phyloP scores from a whole-genome alignment of 192 early-diverging fungal species.

The Borealophlyctis nickersoniae region DNA sequence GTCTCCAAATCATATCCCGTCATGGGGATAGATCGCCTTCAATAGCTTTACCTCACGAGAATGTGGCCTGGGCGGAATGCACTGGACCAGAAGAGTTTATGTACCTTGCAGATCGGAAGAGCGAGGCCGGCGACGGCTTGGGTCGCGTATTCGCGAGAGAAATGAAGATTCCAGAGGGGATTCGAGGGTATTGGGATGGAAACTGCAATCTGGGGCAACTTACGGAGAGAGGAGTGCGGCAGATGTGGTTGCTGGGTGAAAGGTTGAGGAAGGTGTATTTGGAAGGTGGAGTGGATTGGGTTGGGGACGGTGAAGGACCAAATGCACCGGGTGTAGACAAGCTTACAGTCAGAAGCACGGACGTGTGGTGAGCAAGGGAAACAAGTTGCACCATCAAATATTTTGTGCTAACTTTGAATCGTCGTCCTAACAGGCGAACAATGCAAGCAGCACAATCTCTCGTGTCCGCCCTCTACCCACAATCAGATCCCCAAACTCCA shows the following conservation, averaged over 20 bases:
- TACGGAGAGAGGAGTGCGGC: neutral
- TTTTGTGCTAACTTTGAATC: neutral
- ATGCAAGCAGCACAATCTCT: slow-evolving; percentile 12
- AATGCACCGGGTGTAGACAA: neutral
- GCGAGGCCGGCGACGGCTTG: no score
- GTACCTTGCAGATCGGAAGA: no score
- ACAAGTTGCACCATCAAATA: neutral
- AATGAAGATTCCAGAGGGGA: neutral
- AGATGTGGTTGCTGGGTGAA: slow-evolving; percentile 3
- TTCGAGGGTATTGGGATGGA: slow-evolving; percentile 3
- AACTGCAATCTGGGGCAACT: slow-evolving; percentile 7
- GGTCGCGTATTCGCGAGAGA: neutral
- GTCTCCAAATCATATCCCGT: neutral
- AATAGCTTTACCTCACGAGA: neutral
- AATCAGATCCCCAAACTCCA: neutral
- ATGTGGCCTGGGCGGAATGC: no score
- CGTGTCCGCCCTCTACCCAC: neutral
- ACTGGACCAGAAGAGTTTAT: no score
- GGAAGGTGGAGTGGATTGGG: neutral
- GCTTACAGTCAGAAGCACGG: slow-evolving; percentile 1
- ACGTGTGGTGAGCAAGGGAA: no score
- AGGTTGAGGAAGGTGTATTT: neutral
- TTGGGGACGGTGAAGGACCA: neutral
- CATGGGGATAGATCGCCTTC: neutral
- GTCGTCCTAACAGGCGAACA: slow-evolving; percentile 1